phyloP scores from a whole-genome alignment of 768 basidiomycete genomes.

The Chalciporus piperatus region DNA sequence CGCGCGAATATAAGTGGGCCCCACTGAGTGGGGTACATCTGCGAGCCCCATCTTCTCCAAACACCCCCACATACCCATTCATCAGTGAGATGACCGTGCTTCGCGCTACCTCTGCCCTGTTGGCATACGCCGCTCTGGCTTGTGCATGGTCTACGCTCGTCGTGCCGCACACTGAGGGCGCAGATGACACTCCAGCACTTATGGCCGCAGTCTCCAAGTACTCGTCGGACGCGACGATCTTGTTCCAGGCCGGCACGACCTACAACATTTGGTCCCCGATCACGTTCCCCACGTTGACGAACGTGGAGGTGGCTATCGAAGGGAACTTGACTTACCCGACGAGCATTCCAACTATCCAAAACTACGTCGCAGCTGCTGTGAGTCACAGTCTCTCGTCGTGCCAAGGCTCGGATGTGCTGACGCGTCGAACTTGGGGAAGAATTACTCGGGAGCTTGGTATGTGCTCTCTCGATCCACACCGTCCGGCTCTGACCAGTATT shows the following conservation, averaged over 20 bases:
- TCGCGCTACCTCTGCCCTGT: too few species aligned
- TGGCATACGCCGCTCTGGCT: slow-evolving; percentile 24
- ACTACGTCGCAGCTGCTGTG: slow-evolving; percentile 44
- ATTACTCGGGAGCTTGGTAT: slow-evolving; percentile 35
- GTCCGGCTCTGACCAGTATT: not conserved
- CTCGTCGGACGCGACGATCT: slow-evolving; percentile 46
- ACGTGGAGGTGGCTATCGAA: slow-evolving; percentile 55
- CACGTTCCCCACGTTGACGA: slow-evolving; percentile 51
- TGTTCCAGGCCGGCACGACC: slow-evolving; percentile 53
- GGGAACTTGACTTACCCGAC: slow-evolving; percentile 57
- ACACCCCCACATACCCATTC: too few species aligned
- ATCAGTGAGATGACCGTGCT: too few species aligned
- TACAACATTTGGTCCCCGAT: slow-evolving; percentile 64
- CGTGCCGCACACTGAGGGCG: slow-evolving; percentile 46
- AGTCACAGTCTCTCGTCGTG: slow-evolving; percentile 9
- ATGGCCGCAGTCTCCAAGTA: slow-evolving; percentile 40
- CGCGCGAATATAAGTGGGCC: too few species aligned
- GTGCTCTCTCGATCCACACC: not conserved
- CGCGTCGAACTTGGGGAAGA: slow-evolving; percentile 19
- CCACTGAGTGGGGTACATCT: too few species aligned
- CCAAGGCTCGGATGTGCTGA: not conserved
- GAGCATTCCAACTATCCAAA: slow-evolving; percentile 51
- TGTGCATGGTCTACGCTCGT: slow-evolving; percentile 47
- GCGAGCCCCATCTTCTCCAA: too few species aligned
- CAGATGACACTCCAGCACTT: slow-evolving; percentile 53